A percentile compares a stretch with the other conserved stretches of the same genome.
Conservation (phyloP, 352 stramenopile species). For the Pythium dissimile region DNA sequence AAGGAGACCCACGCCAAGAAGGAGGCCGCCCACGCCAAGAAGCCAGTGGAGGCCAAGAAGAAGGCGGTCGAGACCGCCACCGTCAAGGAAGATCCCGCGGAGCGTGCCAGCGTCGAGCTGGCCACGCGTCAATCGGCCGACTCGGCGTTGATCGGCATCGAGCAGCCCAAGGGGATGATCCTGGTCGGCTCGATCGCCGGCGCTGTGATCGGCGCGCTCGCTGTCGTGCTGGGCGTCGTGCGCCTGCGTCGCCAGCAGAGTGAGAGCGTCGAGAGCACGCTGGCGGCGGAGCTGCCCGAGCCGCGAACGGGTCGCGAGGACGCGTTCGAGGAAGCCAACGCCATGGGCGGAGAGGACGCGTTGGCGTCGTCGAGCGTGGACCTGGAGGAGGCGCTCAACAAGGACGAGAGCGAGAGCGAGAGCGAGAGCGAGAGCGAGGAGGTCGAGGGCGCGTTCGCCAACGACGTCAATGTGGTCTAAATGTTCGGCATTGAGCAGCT, state of each 20-base stretch:
- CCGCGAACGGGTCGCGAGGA: conserved; percentile 13
- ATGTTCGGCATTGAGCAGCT: too few species aligned
- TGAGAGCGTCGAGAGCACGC: conserved; percentile 6
- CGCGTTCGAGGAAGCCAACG: background rate
- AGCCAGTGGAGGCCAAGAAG: background rate
- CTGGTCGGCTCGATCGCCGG: conserved; percentile 11
- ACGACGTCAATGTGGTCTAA: conserved; percentile 18
- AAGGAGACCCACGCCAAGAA: background rate
- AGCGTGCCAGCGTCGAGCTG: conserved; percentile 7
- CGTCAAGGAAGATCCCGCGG: too few species aligned
- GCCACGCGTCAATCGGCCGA: conserved; percentile 18
- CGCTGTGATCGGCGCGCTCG: conserved; percentile 13
- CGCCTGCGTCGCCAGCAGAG: conserved; percentile 14
- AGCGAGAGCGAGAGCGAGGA: conserved; percentile 11
- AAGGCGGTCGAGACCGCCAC: too few species aligned
- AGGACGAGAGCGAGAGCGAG: conserved; percentile 6
- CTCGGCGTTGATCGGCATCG: conserved; percentile 7
- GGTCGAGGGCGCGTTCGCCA: conserved; percentile 26
- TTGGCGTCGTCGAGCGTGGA: conserved; percentile 6
- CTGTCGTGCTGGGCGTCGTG: conserved; percentile 19
- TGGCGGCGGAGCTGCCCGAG: conserved; percentile 16
- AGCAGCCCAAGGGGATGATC: conserved; percentile 9
- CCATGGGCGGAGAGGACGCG: background rate
- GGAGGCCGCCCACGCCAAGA: background rate
- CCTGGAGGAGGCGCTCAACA: conserved; percentile 6